Base-by-base conservation (phyloP, 352 stramenopile species). In the Hyaloperonospora arabidopsidis region DNA sequence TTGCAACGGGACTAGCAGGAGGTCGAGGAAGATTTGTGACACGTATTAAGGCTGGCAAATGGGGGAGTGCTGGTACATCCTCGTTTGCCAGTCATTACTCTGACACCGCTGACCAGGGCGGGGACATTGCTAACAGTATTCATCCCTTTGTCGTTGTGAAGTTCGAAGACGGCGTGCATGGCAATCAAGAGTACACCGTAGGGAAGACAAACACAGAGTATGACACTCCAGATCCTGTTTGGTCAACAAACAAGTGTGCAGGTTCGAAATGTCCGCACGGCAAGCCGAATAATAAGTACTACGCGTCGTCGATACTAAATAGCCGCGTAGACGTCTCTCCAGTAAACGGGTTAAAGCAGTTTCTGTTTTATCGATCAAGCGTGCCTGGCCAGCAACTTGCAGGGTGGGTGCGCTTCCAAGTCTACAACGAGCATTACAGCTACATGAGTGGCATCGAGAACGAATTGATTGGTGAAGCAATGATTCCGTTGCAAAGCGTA, bases 151-250 rank as follows among this genome's bases (percentile, higher is more conserved):
- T 87, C 6, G 68, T 90, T 10, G 72, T 91, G 25, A 87, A 86
- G 38, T 83, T 75, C 48, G 79, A 74, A 19, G 74, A 87, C 22
- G 65, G 70, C 39, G 57, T 73, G 15, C 62, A 55, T 52, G 76
- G 63, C 29, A 76, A 72, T 17, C 65, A 76, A 5, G 81, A 89
- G 36, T 75, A 68, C 21, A 59, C 78, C 1, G 76, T 94, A 15
- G 84, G 84, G 5, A 84, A 81, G 60, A 94, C 84, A 1, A 94
- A 94, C 57, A 94, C 84, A 0, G 84, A 94, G 54, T 94, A 94
- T 36, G 79, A 90, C 29, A 76, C 68, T 4, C 54, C 65, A 2
- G 63, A 81, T 48, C 84, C 84, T 0, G 68, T 88, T 8, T 94
- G 78, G 66, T 89, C 79, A 10, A 74, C 70, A 14, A 93, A 93